Percentiles rank a stretch among this genome's conserved stretches.
phyloP scores from a whole-genome alignment of 495 filamentous ascomycete species.

The Podospora sp. region DNA sequence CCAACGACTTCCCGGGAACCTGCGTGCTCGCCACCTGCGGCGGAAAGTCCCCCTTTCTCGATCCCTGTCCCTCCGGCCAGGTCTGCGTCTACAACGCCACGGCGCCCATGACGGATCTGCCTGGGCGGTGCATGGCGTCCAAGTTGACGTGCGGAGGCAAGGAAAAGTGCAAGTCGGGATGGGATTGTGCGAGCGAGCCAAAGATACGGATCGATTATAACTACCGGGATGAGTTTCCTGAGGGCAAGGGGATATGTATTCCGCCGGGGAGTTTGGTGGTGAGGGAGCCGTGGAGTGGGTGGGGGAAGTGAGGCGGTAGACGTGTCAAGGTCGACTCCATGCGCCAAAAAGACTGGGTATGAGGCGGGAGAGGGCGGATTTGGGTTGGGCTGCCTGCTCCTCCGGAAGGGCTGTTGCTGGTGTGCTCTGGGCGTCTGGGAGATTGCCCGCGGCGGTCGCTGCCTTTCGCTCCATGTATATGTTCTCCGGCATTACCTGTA shows the following conservation, averaged over 20 bases:
- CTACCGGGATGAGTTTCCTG: neutral
- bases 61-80: slow-evolving; percentile 1
- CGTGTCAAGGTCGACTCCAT: neutral
- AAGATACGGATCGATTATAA: neutral
- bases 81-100: slow-evolving; percentile 19
- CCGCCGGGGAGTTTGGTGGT: slow-evolving; percentile 5
- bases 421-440: no score
- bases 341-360: neutral
- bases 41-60: neutral
- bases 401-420: no score
- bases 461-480: no score
- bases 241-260: slow-evolving; percentile 12
- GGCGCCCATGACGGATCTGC: slow-evolving; percentile 8
- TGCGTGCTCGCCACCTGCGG: slow-evolving; percentile 6
- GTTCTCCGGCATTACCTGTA: no score
- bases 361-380: no score
- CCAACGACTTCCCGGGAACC: slow-evolving; percentile 12
- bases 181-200: slow-evolving; percentile 4
- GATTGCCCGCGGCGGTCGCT: no score
- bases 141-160: slow-evolving; percentile 7
- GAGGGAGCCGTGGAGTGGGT: slow-evolving; percentile 7
- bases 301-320: neutral
- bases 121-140: slow-evolving; percentile 10
- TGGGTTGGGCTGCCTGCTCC: no score
- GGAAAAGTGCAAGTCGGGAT: slow-evolving; percentile 1